These are phyloP conservation scores for Xanthoceras sorbifolium DNA, from an alignment of 345 rosid species.

Conservation along the genomic window DNA sequence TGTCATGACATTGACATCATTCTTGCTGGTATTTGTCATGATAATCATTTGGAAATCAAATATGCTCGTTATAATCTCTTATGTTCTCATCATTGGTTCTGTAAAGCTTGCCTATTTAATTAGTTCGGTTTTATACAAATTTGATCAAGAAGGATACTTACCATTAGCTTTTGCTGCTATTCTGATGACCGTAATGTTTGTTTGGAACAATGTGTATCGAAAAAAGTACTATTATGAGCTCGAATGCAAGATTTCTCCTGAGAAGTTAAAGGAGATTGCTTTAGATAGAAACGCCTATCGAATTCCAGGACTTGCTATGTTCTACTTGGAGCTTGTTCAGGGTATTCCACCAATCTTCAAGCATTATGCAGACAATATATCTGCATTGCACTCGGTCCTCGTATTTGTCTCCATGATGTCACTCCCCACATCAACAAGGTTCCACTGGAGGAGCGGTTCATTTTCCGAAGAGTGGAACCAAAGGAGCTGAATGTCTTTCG, in stretches of 20 bases:
- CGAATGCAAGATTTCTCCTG: slow-evolving; percentile 34
- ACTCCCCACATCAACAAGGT: slow-evolving; percentile 34
- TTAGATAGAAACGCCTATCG: background rate
- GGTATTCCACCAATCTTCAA: slow-evolving; percentile 43
- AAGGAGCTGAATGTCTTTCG: slow-evolving; percentile 32
- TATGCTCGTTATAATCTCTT: slow-evolving; percentile 23
- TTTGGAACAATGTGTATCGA: slow-evolving; percentile 44
- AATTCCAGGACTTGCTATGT: slow-evolving; percentile 44
- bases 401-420: slow-evolving; percentile 50
- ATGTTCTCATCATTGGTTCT: slow-evolving; percentile 21
- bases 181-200: slow-evolving; percentile 40
- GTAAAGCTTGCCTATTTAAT: slow-evolving; percentile 31
- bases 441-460: slow-evolving; percentile 33
- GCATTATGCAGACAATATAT: slow-evolving; percentile 41
- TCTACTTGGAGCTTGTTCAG: slow-evolving; percentile 48
- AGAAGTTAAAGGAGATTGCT: slow-evolving; percentile 22
- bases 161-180: slow-evolving; percentile 38
- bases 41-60: slow-evolving; percentile 28
- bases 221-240: slow-evolving; percentile 49
- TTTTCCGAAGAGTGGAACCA: slow-evolving; percentile 38
- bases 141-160: slow-evolving; percentile 47
- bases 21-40: slow-evolving; percentile 28
- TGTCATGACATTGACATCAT: slow-evolving; percentile 38
- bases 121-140: slow-evolving; percentile 54
- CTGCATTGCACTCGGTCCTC: slow-evolving; percentile 41